phyloP scores from a whole-genome alignment of 2,329 filamentous ascomycete genomes.

The Atkinsonella hypoxylon region DNA sequence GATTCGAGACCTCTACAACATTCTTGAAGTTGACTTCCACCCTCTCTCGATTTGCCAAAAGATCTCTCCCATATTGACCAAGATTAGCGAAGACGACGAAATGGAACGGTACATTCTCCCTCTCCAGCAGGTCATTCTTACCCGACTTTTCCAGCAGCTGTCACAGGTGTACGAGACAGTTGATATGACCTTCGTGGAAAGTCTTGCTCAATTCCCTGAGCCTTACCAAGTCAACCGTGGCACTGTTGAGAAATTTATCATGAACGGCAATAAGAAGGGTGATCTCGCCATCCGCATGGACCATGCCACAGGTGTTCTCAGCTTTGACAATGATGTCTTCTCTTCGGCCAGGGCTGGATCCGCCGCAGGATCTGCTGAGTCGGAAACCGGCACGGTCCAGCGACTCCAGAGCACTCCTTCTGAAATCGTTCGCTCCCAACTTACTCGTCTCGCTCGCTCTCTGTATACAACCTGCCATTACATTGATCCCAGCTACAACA shows the following conservation, averaged over 20 bases:
- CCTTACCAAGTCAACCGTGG: conserved; percentile 84
- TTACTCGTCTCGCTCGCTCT: conserved; percentile 81
- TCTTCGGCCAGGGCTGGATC: conserved; percentile 89
- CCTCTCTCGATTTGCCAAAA: conserved; percentile 98
- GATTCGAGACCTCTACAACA: conserved; percentile 95
- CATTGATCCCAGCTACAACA: conserved; percentile 81
- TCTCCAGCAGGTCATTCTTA: conserved; percentile 96
- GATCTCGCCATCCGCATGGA: conserved; percentile 93
- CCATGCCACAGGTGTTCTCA: conserved; percentile 87
- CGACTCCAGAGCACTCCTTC: conserved; percentile 94
- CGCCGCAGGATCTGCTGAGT: conserved; percentile 75
- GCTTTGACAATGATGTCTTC: conserved; percentile 97
- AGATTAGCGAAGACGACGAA: conserved; percentile 87
- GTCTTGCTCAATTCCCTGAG: conserved; percentile 89
- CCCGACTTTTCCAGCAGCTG: conserved; percentile 94
- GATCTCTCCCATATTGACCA: conserved; percentile 87
- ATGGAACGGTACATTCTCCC: conserved; percentile 96
- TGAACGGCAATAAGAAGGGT: conserved; percentile 99
- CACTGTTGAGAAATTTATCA: conserved; percentile 99
- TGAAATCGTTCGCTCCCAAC: conserved; percentile 91
- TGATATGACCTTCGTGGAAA: conserved; percentile 84
- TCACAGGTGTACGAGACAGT: conserved; percentile 99
- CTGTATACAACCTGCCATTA: conserved; percentile 93
- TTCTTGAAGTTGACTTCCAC: conserved; percentile 98
- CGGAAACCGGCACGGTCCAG: conserved; percentile 74